Base-by-base conservation (phyloP, 2,329 filamentous ascomycete species). In the Aureobasidium lini region DNA sequence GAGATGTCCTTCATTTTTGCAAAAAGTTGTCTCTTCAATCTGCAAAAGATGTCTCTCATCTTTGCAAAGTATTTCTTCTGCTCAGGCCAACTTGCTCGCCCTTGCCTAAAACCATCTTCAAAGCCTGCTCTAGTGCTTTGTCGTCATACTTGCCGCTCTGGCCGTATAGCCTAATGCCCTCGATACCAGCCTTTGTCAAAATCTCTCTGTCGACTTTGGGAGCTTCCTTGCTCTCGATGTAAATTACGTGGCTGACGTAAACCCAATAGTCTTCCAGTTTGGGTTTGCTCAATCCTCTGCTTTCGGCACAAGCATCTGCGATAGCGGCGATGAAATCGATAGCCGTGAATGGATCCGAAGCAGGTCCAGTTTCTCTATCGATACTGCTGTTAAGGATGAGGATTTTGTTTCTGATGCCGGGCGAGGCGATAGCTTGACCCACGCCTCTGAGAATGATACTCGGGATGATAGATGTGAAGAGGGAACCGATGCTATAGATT, bases 401-500 rank as follows among this genome's bases (percentile, higher is more conserved):
- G 16, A 96, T 87, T 70, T 94, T 95, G 67, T 86, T 82, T 7
- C 82, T 76, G 16, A 84, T 79, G 1, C 78, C 67, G 0, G 78
- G 73, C 29, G 73, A 77, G 13, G 74, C 73, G 1, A 80, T 75
- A 0, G 84, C 83, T 18, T 84, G 79, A 0, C 89, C 90, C 0
- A 95, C 85, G 4, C 88, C 89, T 28, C 84, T 81, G 6, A 96
- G 80, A 5, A 97, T 83, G 1, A 97, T 76, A 15, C 85, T 91
- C 0, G 93, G 93, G 1, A 96, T 81, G 36, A 97, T 83, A 5
- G 88, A 93, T 0, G 93, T 97, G 73, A 95, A 97, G 0, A 97
- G 78, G 1, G 87, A 92, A n/a, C 94, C 94, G 61, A 97, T 95
- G 71, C 88, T 92, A 75, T 96, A 97, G 47, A 97, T 83, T 8